phyloP scores from a whole-genome alignment of 805 yeast species.

The Crinitomyces ghanaensis region DNA sequence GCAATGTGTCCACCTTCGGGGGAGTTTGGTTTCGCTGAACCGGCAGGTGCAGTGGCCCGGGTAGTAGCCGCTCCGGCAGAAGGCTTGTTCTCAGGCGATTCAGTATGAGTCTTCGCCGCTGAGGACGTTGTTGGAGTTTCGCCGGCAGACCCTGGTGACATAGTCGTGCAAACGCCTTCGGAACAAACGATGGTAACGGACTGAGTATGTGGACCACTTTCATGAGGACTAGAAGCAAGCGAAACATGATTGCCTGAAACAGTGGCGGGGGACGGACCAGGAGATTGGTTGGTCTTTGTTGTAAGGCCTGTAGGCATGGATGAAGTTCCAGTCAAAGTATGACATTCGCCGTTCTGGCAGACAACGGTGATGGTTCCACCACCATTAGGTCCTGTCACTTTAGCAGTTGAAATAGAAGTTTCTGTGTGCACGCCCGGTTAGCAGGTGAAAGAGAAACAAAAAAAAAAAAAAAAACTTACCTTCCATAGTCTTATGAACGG shows the following conservation, averaged over 20 bases:
- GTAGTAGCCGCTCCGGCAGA: too few species aligned
- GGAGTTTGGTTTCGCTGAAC: not conserved
- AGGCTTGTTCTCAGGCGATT: too few species aligned
- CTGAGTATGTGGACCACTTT: too few species aligned
- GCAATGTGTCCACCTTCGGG: too few species aligned
- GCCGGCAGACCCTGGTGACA: not conserved
- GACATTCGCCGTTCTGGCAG: conserved; percentile 4
- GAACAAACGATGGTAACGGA: not conserved
- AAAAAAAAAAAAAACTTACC: too few species aligned
- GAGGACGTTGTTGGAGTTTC: not conserved
- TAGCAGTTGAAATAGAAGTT: not conserved
- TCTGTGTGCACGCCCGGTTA: not conserved
- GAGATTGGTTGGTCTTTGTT: not conserved
- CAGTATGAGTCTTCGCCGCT: too few species aligned
- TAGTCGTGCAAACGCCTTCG: conserved; percentile 3
- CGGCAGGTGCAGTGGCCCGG: too few species aligned
- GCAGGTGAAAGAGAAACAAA: too few species aligned
- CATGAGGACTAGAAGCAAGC: too few species aligned
- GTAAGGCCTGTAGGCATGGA: conserved; percentile 1
- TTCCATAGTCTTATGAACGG: not conserved
- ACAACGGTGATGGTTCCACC: conserved; percentile 7
- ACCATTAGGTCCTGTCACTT: not conserved
- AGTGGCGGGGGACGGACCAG: too few species aligned
- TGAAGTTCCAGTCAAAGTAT: conserved; percentile 1
- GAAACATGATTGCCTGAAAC: too few species aligned